A percentile compares a stretch with the other conserved stretches of the same genome.
These are phyloP conservation scores for Coniochaeta sp. DNA, from an alignment of 2,329 filamentous ascomycete genomes.

Conservation along the genomic window DNA sequence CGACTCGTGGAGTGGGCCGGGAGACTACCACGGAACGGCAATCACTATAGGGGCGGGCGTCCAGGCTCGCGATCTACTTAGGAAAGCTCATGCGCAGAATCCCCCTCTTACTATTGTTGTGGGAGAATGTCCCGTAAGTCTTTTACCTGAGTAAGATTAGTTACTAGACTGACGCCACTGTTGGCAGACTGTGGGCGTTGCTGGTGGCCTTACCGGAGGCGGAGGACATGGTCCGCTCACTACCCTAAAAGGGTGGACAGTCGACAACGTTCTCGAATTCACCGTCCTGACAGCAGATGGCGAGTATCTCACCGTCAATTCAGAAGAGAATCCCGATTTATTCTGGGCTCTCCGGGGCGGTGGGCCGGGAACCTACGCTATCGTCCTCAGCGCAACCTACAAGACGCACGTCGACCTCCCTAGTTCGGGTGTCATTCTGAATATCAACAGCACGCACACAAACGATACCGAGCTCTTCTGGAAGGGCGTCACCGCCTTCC, in stretches of 20 bases:
- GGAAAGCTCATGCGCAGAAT: constrained; percentile 29
- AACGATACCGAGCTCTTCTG: constrained; percentile 32
- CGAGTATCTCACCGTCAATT: constrained; percentile 30
- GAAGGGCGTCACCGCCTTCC: constrained; percentile 15
- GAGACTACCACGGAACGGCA: constrained; percentile 36
- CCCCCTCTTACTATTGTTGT: constrained; percentile 36
- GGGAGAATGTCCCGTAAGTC: constrained; percentile 37
- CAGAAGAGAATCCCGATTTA: constrained; percentile 37
- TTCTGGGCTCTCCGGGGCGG: constrained; percentile 51
- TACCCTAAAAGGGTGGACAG: constrained; percentile 33
- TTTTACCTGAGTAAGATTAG: background rate
- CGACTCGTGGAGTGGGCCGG: constrained; percentile 20
- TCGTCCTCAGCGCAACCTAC: constrained; percentile 35
- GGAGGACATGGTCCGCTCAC: constrained; percentile 46
- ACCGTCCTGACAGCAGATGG: constrained; percentile 41
- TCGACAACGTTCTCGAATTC: constrained; percentile 42
- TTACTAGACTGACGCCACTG: background rate
- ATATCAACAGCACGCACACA: constrained; percentile 25
- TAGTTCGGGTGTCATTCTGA: constrained; percentile 28
- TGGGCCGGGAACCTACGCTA: constrained; percentile 43
- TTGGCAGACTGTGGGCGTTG: constrained; percentile 41
- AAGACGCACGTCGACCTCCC: constrained; percentile 32
- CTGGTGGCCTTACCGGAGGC: constrained; percentile 54
- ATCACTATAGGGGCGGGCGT: constrained; percentile 47
- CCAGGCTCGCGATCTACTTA: constrained; percentile 35